Evolutionary conservation across 2,329 filamentous ascomycete species (phyloP), one percentile per base, ranked within the genome.

Genomic region (Stachybotrys chlorohalonatus): DNA sequence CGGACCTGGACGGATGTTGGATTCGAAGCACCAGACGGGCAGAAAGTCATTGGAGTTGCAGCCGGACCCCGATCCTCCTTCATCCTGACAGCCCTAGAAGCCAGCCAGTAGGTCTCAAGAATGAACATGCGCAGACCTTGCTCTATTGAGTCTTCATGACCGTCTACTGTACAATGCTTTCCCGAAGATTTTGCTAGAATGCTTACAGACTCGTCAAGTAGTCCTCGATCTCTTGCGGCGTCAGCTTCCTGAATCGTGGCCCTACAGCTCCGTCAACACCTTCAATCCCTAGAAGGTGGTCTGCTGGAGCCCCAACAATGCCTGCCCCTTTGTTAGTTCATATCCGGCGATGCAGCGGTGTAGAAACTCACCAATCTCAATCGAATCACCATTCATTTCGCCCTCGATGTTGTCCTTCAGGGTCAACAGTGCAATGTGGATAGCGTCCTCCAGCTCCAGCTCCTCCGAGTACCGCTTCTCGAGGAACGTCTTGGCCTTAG

Each of bases 381-480:
- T 95, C 36, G 93, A 96, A 71, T 97, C 92, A 59, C 93, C 93
- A 64, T 93, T 97, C 93, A 97, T 97, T 77, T 97, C 94, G 55
- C 94, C 94, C 77, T 97, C 93, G 68, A 99, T 99, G 55, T 94
- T 96, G 81, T 99, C 94, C 81, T 99, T 99, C 70, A 99, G 78
- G 31, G 94, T 99, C 70, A 99, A 78, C 54, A 99, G 82, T 57
- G 94, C 94, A 77, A 99, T 99, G 74, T 99, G 94, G 63, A 99
- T 94, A 9, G 94, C 94, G 73, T 99, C 94, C 75, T 99, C 94
- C 59, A 99, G 79, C 80, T 99, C 94, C 68, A 99, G 76, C 47
- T 92, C 92, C 70, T 99, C 94, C 5, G 92, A 96, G 76, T 97
- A 99, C 74, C 94, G 82, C 86, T 99, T 99, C 82, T 99, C 94